A percentile compares a stretch with the other conserved stretches of the same genome.
phyloP scores from a whole-genome alignment of 2,329 filamentous ascomycete species.

The Verticillium longisporum region DNA sequence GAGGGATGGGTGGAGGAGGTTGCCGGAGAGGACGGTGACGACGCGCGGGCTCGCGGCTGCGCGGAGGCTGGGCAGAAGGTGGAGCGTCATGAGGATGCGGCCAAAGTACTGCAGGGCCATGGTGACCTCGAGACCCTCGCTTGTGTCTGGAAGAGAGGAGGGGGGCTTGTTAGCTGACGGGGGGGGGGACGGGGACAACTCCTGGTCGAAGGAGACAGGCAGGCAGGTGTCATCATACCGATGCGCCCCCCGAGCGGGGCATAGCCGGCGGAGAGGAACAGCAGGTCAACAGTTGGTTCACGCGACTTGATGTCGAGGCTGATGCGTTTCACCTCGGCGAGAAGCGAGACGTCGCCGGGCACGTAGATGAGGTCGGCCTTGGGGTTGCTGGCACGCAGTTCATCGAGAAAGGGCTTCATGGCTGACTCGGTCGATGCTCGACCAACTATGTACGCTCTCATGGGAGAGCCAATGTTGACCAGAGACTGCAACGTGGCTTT shows the following conservation, averaged over 20 bases:
- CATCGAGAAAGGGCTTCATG: slow-evolving; percentile 23
- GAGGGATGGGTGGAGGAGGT: slow-evolving; percentile 11
- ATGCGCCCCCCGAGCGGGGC: slow-evolving; percentile 28
- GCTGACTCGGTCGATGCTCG: slow-evolving; percentile 26
- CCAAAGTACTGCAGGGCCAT: slow-evolving; percentile 34
- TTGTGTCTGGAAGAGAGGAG: slow-evolving; percentile 20
- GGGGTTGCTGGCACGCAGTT: slow-evolving; percentile 26
- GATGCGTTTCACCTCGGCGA: slow-evolving; percentile 30
- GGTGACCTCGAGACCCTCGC: slow-evolving; percentile 33
- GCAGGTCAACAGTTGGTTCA: slow-evolving; percentile 31
- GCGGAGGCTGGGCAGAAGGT: slow-evolving; percentile 32
- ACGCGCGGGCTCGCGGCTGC: slow-evolving; percentile 13
- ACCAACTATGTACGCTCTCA: slow-evolving; percentile 35
- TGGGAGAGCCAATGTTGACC: slow-evolving; percentile 22
- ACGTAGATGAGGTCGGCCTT: slow-evolving; percentile 33
- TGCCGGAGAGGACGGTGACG: slow-evolving; percentile 18
- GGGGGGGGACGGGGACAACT: no score
- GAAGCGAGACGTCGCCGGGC: slow-evolving; percentile 35
- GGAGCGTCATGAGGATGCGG: slow-evolving; percentile 30
- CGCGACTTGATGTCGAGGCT: slow-evolving; percentile 28
- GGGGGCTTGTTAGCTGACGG: background rate
- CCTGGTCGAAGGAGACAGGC: background rate
- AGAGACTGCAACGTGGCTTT: slow-evolving; percentile 29
- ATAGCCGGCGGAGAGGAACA: slow-evolving; percentile 38
- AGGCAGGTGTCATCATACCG: background rate